These are phyloP conservation scores for Sporisorium exsertum DNA, from an alignment of 1,284 basidiomycete species.

Conservation along the genomic window DNA sequence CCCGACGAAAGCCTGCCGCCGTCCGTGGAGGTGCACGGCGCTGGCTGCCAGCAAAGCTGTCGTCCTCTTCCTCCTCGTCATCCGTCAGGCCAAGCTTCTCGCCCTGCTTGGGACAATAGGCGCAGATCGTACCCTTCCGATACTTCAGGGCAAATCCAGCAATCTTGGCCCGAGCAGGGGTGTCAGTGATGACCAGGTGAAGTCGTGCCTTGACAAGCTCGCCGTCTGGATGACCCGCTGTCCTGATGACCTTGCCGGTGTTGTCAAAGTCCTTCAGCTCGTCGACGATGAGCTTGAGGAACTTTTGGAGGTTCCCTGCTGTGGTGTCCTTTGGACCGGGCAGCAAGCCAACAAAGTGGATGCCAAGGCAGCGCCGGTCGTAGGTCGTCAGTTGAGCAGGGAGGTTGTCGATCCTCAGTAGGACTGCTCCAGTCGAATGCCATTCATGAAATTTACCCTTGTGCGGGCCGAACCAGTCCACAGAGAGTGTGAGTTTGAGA, in stretches of 20 bases:
- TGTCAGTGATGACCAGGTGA: conserved; percentile 2
- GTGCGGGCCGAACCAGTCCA: conserved; percentile 13
- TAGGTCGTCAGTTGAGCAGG: not conserved
- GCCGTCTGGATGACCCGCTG: not conserved
- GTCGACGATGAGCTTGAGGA: conserved; percentile 1
- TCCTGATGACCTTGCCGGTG: not conserved
- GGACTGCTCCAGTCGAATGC: conserved; percentile 5
- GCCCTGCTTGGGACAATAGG: not conserved
- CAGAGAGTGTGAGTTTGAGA: conserved; percentile 17
- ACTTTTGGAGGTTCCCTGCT: not conserved
- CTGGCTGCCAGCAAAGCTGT: too few species aligned
- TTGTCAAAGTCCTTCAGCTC: conserved; percentile 1
- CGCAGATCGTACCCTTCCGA: not conserved
- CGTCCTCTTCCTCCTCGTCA: not conserved
- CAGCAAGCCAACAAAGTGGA: conserved; percentile 3
- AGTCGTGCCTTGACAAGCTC: not conserved
- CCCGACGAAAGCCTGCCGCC: not conserved
- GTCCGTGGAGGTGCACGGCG: not conserved
- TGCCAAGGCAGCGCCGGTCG: conserved; percentile 5
- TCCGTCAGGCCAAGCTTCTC: not conserved
- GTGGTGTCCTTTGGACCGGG: conserved; percentile 5
- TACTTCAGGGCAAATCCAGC: not conserved
- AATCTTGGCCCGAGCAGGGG: conserved; percentile 7
- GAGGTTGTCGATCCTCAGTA: conserved; percentile 12
- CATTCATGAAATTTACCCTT: not conserved